Conservation (phyloP, 768 basidiomycete genomes). For the Leccinum longicurvipes region DNA sequence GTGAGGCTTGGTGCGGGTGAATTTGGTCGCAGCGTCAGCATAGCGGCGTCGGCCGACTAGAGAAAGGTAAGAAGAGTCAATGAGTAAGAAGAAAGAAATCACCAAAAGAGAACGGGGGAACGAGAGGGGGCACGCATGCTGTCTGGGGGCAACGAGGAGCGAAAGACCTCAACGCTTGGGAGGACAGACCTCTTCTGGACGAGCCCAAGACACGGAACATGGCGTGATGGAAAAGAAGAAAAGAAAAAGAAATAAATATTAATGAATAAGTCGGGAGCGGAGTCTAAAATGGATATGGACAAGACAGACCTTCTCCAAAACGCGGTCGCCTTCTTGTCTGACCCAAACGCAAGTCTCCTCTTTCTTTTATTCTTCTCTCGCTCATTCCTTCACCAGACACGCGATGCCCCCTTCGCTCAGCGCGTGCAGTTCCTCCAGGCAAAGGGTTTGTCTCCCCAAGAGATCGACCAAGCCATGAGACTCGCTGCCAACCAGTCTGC, state of each 20-base stretch:
- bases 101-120: constrained; percentile 12
- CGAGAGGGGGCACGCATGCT: constrained; percentile 8
- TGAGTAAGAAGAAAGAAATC: not conserved
- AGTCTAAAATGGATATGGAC: constrained; percentile 44
- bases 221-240: not conserved
- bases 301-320: constrained; percentile 73
- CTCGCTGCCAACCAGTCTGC: constrained; percentile 44
- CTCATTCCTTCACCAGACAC: constrained; percentile 47
- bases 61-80: not conserved
- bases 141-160: constrained; percentile 15
- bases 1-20: constrained; percentile 77
- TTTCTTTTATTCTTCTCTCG: not conserved
- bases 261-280: constrained; percentile 16
- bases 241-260: not conserved
- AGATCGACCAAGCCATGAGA: constrained; percentile 83
- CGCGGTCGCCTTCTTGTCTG: constrained; percentile 82
- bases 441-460: constrained; percentile 78
- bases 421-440: constrained; percentile 93
- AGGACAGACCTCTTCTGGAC: constrained; percentile 15
- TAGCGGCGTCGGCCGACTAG: constrained; percentile 50
- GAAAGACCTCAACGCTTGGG: constrained; percentile 1
- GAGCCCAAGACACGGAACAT: constrained; percentile 25
- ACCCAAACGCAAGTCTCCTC: constrained; percentile 60
- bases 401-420: constrained; percentile 75
- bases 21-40: constrained; percentile 61